phyloP scores from a whole-genome alignment of 768 basidiomycete species.

The Mycena capillaripes region DNA sequence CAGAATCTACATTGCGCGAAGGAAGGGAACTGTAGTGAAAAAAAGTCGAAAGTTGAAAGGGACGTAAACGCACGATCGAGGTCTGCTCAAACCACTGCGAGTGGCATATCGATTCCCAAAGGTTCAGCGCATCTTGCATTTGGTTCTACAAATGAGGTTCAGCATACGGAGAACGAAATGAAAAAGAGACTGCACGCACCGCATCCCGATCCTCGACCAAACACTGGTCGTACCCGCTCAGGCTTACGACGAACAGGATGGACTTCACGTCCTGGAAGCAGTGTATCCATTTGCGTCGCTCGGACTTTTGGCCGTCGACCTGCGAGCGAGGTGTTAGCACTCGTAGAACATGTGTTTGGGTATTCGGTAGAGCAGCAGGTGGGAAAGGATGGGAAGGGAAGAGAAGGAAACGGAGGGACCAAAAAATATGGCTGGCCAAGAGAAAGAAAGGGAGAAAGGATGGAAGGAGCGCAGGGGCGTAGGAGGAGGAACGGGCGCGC shows the following conservation, averaged over 20 bases:
- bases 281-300: conserved; percentile 94
- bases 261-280: conserved; percentile 96
- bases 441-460: background rate
- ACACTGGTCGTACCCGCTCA: conserved; percentile 96
- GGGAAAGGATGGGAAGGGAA: no score
- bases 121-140: conserved; percentile 98
- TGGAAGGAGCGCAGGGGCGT: background rate
- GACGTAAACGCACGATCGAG: conserved; percentile 84
- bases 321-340: conserved; percentile 46
- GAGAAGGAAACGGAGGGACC: no score
- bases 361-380: background rate
- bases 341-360: no score
- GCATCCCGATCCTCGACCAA: conserved; percentile 93
- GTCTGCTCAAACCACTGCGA: conserved; percentile 98
- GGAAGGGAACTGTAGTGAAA: no score
- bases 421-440: no score
- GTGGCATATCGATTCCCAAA: conserved; percentile 98
- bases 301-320: conserved; percentile 91
- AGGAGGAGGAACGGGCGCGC: no score
- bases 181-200: conserved; percentile 63
- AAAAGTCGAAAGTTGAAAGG: no score
- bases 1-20: no score
- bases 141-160: conserved; percentile 74
- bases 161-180: background rate
- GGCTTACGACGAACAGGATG: conserved; percentile 90